Conservation (phyloP, 148 eudicot species). For the Cornus controversa region DNA sequence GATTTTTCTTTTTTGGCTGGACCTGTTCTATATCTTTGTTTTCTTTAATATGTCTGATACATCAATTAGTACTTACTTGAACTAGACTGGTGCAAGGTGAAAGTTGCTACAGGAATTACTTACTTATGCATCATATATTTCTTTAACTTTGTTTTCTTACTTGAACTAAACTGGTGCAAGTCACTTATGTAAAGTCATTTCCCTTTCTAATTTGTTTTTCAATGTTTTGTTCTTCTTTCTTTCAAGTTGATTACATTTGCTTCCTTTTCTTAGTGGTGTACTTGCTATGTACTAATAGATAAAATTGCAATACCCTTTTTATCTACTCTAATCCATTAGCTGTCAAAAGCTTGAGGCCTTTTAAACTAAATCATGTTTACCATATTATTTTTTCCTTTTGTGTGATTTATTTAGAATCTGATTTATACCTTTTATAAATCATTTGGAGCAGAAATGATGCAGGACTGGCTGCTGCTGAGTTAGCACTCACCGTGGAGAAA, state of each 20-base stretch:
- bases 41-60: background rate
- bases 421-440: background rate
- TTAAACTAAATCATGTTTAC: background rate
- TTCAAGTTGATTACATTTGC: conserved; percentile 3
- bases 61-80: too few species aligned
- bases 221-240: background rate
- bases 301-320: background rate
- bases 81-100: too few species aligned
- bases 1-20: too few species aligned
- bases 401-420: background rate
- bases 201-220: background rate
- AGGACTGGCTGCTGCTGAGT: conserved; percentile 96
- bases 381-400: background rate
- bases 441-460: conserved; percentile 80
- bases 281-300: background rate
- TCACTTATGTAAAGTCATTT: background rate
- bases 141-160: too few species aligned
- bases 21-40: background rate
- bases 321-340: background rate
- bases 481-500: conserved; percentile 85
- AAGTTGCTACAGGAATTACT: too few species aligned
- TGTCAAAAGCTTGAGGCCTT: background rate
- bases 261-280: background rate
- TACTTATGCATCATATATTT: too few species aligned
- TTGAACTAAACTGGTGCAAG: background rate